Evolutionary conservation across 129 eudicot species (phyloP).

Genomic region (Lactuca sativa): DNA sequence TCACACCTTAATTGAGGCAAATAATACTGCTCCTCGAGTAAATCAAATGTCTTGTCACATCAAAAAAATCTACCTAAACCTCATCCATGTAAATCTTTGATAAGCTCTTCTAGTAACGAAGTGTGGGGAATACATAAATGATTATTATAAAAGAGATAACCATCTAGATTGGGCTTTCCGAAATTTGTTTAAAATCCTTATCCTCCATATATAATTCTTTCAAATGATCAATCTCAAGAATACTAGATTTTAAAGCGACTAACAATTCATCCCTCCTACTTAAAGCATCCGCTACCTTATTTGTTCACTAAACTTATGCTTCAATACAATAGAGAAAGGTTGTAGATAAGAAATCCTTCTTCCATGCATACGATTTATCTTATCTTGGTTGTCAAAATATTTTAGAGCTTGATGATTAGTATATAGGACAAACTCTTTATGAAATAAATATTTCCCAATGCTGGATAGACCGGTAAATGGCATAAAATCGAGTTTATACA

Average conservation of each 20-base stretch:
- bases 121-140: neutral
- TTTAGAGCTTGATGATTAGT: neutral
- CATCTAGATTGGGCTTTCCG: neutral
- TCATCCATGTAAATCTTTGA: neutral
- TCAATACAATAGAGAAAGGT: neutral
- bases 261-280: neutral
- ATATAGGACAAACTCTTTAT: neutral
- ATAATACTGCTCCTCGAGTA: neutral
- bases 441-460: conserved; percentile 9
- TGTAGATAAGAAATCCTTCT: neutral
- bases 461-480: neutral
- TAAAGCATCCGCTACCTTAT: neutral
- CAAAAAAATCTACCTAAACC: too few species aligned
- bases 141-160: neutral
- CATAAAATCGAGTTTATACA: neutral
- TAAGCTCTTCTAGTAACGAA: neutral
- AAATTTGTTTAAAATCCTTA: neutral
- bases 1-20: neutral
- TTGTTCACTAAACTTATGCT: neutral
- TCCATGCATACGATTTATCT: neutral
- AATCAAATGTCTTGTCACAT: too few species aligned
- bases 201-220: neutral
- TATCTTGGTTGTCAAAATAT: neutral
- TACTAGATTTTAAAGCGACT: too few species aligned
- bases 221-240: neutral